Conservation (phyloP, 1,139 yeast species). For the Geotrichum bryndzae region DNA sequence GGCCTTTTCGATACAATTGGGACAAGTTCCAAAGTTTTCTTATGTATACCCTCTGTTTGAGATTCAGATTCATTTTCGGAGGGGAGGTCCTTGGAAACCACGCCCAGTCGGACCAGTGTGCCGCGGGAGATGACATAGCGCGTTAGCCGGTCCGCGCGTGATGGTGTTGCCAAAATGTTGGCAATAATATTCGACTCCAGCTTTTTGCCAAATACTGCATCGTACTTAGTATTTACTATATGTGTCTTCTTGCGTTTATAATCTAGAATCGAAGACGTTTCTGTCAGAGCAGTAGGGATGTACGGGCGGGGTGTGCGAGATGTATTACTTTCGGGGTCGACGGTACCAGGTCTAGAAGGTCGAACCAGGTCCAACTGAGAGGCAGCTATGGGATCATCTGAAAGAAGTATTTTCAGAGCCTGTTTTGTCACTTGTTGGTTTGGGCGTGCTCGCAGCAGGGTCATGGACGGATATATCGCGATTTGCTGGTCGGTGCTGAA, state of each 20-base stretch:
- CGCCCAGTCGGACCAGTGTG: slow-evolving; percentile 27
- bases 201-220: slow-evolving; percentile 2
- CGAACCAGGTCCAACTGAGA: not conserved
- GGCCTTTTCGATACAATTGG: not conserved
- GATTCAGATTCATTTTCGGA: not conserved
- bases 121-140: slow-evolving; percentile 28
- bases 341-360: not conserved
- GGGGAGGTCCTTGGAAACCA: slow-evolving; percentile 10
- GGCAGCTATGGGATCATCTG: not conserved
- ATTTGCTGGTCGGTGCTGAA: not conserved
- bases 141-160: slow-evolving; percentile 28
- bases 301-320: not conserved
- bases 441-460: not conserved
- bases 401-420: not conserved
- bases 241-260: not conserved
- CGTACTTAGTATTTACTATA: not conserved
- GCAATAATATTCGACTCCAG: slow-evolving; percentile 28
- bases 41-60: not conserved
- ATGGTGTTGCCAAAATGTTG: slow-evolving; percentile 29
- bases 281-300: not conserved
- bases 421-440: not conserved
- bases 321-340: not conserved
- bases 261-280: not conserved
- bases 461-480: not conserved
- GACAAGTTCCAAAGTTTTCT: not conserved